Evolutionary conservation across 768 basidiomycete genomes (phyloP), one percentile per base, ranked within the genome.

Genomic region (Kwoniella botswanensis): DNA sequence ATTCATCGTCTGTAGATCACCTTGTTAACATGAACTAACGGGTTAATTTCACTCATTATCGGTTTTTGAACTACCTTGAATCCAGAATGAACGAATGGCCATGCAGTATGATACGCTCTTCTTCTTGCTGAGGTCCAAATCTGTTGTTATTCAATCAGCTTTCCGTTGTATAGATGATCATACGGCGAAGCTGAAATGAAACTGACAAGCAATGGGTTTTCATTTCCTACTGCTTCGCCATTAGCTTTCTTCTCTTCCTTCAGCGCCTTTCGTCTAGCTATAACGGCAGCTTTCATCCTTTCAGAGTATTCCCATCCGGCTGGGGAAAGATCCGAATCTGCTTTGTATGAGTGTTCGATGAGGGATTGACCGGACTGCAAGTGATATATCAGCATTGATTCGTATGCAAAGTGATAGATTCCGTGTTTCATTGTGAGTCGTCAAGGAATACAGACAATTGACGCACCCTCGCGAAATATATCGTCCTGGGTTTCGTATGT

Each of bases 331-430:
- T 98, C 96, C 1, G 95, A 94, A 79, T 99, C 97, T 46, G 97
- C 95, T 85, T 95, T 96, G 87, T 95, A 98, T 5, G 96, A 98
- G 82, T 98, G 97, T 82, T 99, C 97, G 76, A 98, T 94, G 68
- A 98, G 86, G 13, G 94, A 96, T 87, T 95, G 94, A n/a, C 97
- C 97, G 18, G 95, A 96, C 94, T 97, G 76, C 53, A 61, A 13
- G 53, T 72, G 18, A 53, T 54, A 18, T 26, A 41, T 21, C 17
- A 53, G 59, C 59, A 21, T 44, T 17, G 35, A 4, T 7, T 35
- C 35, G 35, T 9, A 35, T 35, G 6, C 35, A 35, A 29, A 26
- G 26, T 26, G 26, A 26, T 26, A 26, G 26, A 26, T 26, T 26
- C 26, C 26, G 26, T 26, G 26, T 26, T 26, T 26, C 26, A 2